Base-by-base conservation (phyloP, 179 eudicot genomes). In the Vitellaria paradoxa region DNA sequence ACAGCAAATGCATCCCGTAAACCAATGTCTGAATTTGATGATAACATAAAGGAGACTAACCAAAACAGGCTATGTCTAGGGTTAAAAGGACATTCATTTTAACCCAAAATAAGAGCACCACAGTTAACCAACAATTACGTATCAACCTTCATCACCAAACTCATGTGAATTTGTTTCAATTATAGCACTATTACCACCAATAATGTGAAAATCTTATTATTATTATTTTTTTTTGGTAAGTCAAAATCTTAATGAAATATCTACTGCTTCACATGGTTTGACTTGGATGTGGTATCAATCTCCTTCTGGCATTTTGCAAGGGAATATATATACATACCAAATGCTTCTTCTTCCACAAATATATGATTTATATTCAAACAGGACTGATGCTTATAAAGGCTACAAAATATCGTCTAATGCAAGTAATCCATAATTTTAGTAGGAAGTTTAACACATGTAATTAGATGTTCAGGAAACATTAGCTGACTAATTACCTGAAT, bases 401-500 rank as follows among this genome's bases (percentile, higher is more conserved):
- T 1, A 20, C 30, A 69, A 69, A 47, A 69, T 9, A 20, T 69
- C 70, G 20, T 46, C 55, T 20, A 47, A 49, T 21, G 57, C 72
- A 46, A 0, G 55, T 0, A 46, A 68, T n/a, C 14, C 30, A 47
- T 46, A 40, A 15, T 3, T 65, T 65, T 10, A 9, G 56, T 15
- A 42, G 72, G 7, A 46, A 20, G 23, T 13, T 18, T 47, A 68
- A 45, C 0, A 46, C n/a, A 4, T 18, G 5, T 50, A 45, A 21
- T 63, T 4, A 40, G 21, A 49, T 7, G 64, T 21, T 21, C 21
- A 46, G 42, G 56, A 37, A 46, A 23, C 3, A 13, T 47, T 53
- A 42, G 57, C 37, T 17, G 57, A 52, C 26, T n/a, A n/a, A 64
- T 74, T 77, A 87, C 89, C 87, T 84, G 85, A 53, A 76, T 49